Base-by-base conservation (phyloP, 345 rosid genomes). In the Noccaea bulbosa region DNA sequence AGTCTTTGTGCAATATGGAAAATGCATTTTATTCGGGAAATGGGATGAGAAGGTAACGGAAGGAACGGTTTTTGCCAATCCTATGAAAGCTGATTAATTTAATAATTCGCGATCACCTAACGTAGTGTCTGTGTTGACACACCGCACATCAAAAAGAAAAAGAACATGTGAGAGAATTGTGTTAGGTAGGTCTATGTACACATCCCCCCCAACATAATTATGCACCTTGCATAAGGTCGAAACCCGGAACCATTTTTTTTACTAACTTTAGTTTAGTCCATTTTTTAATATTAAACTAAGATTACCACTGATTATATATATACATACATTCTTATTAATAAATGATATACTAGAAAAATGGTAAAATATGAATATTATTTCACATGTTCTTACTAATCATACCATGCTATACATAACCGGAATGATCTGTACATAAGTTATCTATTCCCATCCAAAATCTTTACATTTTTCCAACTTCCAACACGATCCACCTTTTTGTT, bases 101-200 rank as follows among this genome's bases (percentile, higher is more conserved):
- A 0, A 20, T 20, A 20, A 20, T 20, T 20, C 22, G 22, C 22
- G 22, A 20, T 20, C 22, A 20, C 22, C n/a, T n/a, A n/a, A n/a
- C n/a, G n/a, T 20, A 20, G 22, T 20, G 22, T 20, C 22, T 20
- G 22, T 20, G 22, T 20, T 20, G 22, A 20, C 22, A 27, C 30
- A 27, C 3, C 30, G 4, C 30, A 17, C 53, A 34, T 62, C 33
- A 50, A 6, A 32, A 27, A 27, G 8, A 24, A 5, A 8, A 62
- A 34, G 11, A 48, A 44, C 69, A 53, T 22, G 63, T 62, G 56
- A 63, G 17, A 62, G 38, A 7, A 62, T 52, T 71, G 30, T 53
- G 69, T 62, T 71, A 14, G 76, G 70, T 71, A 5, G 7, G 30
- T 27, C 4, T 27, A 22, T 39, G 1, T 17, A 7, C n/a, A 52